phyloP scores from a whole-genome alignment of 164 flowering plant genomes.

The Akebia trifoliata region DNA sequence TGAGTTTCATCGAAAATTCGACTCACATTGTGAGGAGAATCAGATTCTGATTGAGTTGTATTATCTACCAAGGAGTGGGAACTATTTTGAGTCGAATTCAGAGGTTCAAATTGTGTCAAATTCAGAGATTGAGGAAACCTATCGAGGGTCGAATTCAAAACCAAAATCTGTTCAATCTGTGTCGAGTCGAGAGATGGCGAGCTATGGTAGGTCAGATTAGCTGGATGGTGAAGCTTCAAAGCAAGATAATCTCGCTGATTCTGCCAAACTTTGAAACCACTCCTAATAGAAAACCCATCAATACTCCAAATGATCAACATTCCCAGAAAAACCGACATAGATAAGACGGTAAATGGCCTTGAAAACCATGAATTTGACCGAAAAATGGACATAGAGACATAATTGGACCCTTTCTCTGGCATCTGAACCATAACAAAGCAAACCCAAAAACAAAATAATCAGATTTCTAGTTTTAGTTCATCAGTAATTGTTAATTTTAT shows the following conservation, averaged over 20 bases:
- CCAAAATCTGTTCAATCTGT: not conserved
- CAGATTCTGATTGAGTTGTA: not conserved
- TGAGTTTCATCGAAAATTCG: not conserved
- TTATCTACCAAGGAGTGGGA: not conserved
- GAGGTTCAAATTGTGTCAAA: not conserved
- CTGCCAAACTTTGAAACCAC: slow-evolving; percentile 33
- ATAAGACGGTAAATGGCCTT: slow-evolving; percentile 41
- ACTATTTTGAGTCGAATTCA: not conserved
- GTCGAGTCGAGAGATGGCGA: not conserved
- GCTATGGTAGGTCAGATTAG: not conserved
- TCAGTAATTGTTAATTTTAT: no score
- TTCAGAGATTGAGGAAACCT: not conserved
- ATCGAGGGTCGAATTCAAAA: slow-evolving; percentile 4
- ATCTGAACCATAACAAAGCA: slow-evolving; percentile 23
- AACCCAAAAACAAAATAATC: not conserved
- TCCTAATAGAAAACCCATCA: slow-evolving; percentile 39
- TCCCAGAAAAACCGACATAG: slow-evolving; percentile 38
- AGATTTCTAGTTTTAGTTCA: no score
- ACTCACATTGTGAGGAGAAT: not conserved
- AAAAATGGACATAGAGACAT: slow-evolving; percentile 20
- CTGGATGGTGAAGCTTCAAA: slow-evolving; percentile 10
- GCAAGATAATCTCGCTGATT: slow-evolving; percentile 24
- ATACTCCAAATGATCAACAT: slow-evolving; percentile 57
- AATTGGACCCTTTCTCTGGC: slow-evolving; percentile 45
- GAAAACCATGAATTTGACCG: slow-evolving; percentile 36